Base-by-base conservation (phyloP, 1,139 yeast species). In the Pichia sp. region DNA sequence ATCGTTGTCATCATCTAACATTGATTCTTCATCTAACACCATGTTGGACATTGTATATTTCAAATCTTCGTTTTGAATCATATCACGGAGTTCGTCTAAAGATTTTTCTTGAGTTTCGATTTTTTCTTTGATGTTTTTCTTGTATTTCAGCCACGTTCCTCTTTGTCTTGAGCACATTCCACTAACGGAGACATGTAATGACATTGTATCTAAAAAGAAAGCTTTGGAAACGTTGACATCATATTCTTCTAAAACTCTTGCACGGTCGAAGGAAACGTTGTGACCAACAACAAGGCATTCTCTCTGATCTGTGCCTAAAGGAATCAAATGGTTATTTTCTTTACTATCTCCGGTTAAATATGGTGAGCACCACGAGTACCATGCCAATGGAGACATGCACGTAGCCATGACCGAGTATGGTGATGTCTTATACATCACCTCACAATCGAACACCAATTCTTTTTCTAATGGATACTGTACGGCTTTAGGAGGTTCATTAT, bases 301-400 rank as follows among this genome's bases (percentile, higher is more conserved):
- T 7, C 63, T 61, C 3, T 68, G 61, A 21, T 68, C 61, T 2
- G 77, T 72, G 7, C 46, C 56, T 62, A 93, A 65, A 0, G 98
- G 97, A 1, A 93, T 81, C 47, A 94, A 68, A 58, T 90, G 96
- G 14, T 58, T 56, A 36, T 79, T 71, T 15, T 55, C 48, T 2
- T 70, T 75, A 38, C 83, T 50, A 53, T 77, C 82, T 1, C 76
- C 79, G 2, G 83, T 72, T 17, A 93, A 66, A 63, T 77, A 81
- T 0, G 99, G 99, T 0, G 96, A 89, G 1, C 89, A 83, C 99
- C 99, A 94, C 0, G 84, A 83, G 62, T 91, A 94, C 96, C 98
- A 90, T 0, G 97, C 96, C 18, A 75, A 70, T 0, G 74, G 63
- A 0, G 96, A 81, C 1, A 77, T 84, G 9, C 97, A 96, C 0